Evolutionary conservation across 2,329 filamentous ascomycete genomes (phyloP).

Genomic region (Colletotrichum eleusines): DNA sequence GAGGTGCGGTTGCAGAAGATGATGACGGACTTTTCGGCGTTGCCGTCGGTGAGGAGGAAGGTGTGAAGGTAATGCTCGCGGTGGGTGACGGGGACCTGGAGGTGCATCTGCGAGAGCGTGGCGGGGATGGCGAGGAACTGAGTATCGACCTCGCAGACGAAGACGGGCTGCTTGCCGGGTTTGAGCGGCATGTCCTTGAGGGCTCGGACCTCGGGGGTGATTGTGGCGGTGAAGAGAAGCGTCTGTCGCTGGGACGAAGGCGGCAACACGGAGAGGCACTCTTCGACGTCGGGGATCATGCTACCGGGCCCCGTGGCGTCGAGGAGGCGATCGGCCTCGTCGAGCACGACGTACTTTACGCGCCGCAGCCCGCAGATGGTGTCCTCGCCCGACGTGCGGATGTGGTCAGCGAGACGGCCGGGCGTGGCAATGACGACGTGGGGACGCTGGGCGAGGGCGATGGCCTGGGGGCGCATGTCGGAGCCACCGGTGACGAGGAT

Average conservation of each 20-base stretch:
- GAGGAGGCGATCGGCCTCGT: constrained; percentile 93
- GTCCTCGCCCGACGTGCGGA: constrained; percentile 90
- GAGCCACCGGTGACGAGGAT: constrained; percentile 91
- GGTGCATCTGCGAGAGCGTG: constrained; percentile 84
- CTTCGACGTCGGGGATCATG: constrained; percentile 95
- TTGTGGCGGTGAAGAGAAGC: constrained; percentile 93
- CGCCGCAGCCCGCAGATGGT: constrained; percentile 85
- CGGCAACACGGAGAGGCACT: constrained; percentile 85
- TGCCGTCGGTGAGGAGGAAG: constrained; percentile 83
- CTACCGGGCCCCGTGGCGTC: constrained; percentile 78
- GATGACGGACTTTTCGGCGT: constrained; percentile 82
- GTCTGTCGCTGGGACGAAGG: constrained; percentile 86
- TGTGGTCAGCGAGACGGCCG: constrained; percentile 92
- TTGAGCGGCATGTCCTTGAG: constrained; percentile 82
- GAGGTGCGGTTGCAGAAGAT: constrained; percentile 94
- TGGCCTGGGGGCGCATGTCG: constrained; percentile 92
- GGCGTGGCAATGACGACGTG: constrained; percentile 96
- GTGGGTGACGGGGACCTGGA: constrained; percentile 90
- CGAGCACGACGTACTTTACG: constrained; percentile 88
- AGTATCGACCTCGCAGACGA: constrained; percentile 89
- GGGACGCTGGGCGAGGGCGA: constrained; percentile 82
- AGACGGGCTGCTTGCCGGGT: constrained; percentile 79
- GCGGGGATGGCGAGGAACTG: constrained; percentile 81
- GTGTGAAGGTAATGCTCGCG: constrained; percentile 95
- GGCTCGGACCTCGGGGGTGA: constrained; percentile 91